phyloP scores from a whole-genome alignment of 306 rosid species.

The Quercus dentata region DNA sequence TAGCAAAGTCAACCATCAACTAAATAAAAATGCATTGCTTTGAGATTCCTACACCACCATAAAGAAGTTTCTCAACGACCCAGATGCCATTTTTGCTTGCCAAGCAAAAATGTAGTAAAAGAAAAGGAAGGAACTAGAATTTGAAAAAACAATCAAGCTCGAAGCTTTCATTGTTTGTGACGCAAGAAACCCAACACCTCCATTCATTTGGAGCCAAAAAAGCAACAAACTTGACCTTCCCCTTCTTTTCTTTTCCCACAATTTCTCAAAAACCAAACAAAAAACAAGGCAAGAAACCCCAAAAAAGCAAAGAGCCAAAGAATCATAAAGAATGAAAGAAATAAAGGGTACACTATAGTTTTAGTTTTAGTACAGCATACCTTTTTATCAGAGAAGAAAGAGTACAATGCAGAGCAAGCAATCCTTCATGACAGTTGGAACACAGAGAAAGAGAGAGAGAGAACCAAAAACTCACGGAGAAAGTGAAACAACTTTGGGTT shows the following conservation, averaged over 20 bases:
- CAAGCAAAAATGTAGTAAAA: background rate
- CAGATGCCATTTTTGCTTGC: conserved; percentile 16
- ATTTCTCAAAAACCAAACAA: conserved; percentile 18
- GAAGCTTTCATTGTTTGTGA: conserved; percentile 1
- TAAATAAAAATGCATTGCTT: conserved; percentile 11
- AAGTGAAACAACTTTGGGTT: conserved; percentile 47
- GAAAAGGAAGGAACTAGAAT: conserved; percentile 3
- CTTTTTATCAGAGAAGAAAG: conserved; percentile 49
- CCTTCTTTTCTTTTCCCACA: conserved; percentile 24
- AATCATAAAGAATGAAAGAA: conserved; percentile 13
- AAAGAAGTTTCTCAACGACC: conserved; percentile 17
- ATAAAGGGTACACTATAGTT: background rate
- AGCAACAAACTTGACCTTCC: conserved; percentile 15
- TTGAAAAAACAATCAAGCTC: conserved; percentile 8
- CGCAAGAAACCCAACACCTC: conserved; percentile 22
- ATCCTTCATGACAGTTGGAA: conserved; percentile 39
- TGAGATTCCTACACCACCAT: conserved; percentile 9
- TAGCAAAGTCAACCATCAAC: conserved; percentile 10
- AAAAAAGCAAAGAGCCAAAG: conserved; percentile 22
- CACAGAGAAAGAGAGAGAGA: conserved; percentile 5
- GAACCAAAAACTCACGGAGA: conserved; percentile 29
- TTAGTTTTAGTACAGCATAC: too few species aligned
- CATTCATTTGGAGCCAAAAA: conserved; percentile 16
- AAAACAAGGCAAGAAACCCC: conserved; percentile 7
- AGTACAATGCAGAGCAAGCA: conserved; percentile 46